A percentile compares a stretch with the other conserved stretches of the same genome.
Conservation (phyloP, 176 grass and related monocot species). For the Oryza glaberrima region DNA sequence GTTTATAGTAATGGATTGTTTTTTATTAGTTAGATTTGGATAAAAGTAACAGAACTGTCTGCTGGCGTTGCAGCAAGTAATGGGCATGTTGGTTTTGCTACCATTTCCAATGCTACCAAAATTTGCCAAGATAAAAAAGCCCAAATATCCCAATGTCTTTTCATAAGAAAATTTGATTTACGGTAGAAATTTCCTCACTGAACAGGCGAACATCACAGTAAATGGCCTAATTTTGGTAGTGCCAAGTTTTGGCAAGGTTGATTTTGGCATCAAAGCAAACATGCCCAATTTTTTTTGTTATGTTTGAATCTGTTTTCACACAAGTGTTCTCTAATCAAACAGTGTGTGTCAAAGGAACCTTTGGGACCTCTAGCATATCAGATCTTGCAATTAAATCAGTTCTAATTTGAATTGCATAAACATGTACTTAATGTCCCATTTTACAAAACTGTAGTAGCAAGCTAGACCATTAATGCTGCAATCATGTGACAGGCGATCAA, state of each 20-base stretch:
- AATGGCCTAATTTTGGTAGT: background rate
- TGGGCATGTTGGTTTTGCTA: background rate
- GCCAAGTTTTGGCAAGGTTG: background rate
- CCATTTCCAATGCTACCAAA: background rate
- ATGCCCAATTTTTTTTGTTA: background rate
- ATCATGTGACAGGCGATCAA: constrained; percentile 71
- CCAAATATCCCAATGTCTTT: background rate
- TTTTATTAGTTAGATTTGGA: background rate
- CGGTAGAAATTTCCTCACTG: background rate
- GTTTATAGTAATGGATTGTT: background rate
- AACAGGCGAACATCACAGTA: background rate
- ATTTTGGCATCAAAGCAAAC: background rate
- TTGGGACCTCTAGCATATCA: background rate
- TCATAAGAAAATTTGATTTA: background rate
- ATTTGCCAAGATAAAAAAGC: background rate
- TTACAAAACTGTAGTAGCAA: background rate
- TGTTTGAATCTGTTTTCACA: background rate
- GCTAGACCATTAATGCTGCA: background rate
- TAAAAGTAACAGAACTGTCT: background rate
- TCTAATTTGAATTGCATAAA: background rate
- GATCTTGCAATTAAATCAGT: background rate
- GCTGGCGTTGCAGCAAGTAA: background rate
- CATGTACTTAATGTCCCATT: background rate
- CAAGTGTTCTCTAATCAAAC: background rate
- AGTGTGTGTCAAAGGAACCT: background rate